Evolutionary conservation across 2,329 filamentous ascomycete species (phyloP), one percentile per base, ranked within the genome.

Genomic region (Scedosporium dehoogii): DNA sequence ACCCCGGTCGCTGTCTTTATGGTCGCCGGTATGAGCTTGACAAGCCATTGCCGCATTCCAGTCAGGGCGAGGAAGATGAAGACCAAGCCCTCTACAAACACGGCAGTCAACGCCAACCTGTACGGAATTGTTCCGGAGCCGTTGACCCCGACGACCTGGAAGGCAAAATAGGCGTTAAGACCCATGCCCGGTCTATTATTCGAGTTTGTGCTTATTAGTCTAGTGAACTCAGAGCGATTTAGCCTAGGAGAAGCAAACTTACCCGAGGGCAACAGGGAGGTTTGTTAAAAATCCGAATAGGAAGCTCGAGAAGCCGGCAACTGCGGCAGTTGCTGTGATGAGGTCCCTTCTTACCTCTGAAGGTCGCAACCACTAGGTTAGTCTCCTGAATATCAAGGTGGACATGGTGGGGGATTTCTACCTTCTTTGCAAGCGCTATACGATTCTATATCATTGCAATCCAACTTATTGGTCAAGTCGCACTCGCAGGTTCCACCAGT

Each of bases 271-370:
- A 57, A 76, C 74, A 0, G 91, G 90, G 60, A 94, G 81, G 67
- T 96, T 96, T 29, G 91, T 91, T 61, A 92, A 79, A 21, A 93
- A 80, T 3, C 91, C 91, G 76, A 96, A 93, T 64, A 82, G 78
- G 68, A 96, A 86, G 25, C 87, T 89, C 1, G 88, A 83, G 63
- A 94, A 78, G 6, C 90, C 90, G 5, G 89, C 80, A 60, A 94
- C 84, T 9, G 89, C 89, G n/a, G 90, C 88, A 0, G 91, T 96
- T 3, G 89, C 89, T 1, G 91, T 96, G 63, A 94, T 86, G 18
- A 94, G 77, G 72, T 96, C 91, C 38, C 88, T 84, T 66, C 90
- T 87, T 65, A 96, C 73, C 55, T 79, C 85, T 80, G 61, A 14
- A 63, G 23, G 7, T 44, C 55, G 68, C 27, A 68, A 64, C 23